Evolutionary conservation across 2,329 filamentous ascomycete genomes (phyloP).

Genomic region (Clonostachys solani): DNA sequence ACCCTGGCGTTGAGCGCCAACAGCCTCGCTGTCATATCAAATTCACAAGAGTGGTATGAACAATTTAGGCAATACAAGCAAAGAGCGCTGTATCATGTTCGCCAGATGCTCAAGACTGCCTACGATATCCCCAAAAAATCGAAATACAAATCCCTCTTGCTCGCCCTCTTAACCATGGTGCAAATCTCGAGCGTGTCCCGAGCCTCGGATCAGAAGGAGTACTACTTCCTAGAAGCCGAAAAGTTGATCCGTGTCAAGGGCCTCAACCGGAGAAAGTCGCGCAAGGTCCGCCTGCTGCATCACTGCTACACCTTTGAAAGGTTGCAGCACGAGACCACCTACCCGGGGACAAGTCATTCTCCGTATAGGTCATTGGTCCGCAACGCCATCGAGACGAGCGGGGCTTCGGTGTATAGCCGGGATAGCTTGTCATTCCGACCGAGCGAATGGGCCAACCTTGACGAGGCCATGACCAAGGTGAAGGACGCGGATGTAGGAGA

Average conservation of each 20-base stretch:
- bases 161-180: slow-evolving; percentile 32
- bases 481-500: slow-evolving; percentile 28
- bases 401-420: slow-evolving; percentile 3
- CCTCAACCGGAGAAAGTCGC: slow-evolving; percentile 26
- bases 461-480: slow-evolving; percentile 19
- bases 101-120: slow-evolving; percentile 20
- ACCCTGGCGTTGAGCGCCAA: slow-evolving; percentile 31
- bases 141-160: slow-evolving; percentile 34
- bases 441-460: slow-evolving; percentile 17
- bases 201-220: slow-evolving; percentile 23
- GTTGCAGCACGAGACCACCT: slow-evolving; percentile 30
- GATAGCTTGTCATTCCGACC: slow-evolving; percentile 25
- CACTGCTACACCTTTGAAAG: slow-evolving; percentile 33
- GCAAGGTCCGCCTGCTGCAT: slow-evolving; percentile 33
- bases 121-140: slow-evolving; percentile 21
- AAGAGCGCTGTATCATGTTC: slow-evolving; percentile 18
- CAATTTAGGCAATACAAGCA: slow-evolving; percentile 17
- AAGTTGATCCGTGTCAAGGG: slow-evolving; percentile 30
- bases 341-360: slow-evolving; percentile 10
- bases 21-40: slow-evolving; percentile 20
- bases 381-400: neutral
- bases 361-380: slow-evolving; percentile 9
- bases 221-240: slow-evolving; percentile 30
- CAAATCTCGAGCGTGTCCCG: slow-evolving; percentile 26
- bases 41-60: slow-evolving; percentile 20